Evolutionary conservation across 495 filamentous ascomycete species (phyloP).

Genomic region (Tuber borchii): DNA sequence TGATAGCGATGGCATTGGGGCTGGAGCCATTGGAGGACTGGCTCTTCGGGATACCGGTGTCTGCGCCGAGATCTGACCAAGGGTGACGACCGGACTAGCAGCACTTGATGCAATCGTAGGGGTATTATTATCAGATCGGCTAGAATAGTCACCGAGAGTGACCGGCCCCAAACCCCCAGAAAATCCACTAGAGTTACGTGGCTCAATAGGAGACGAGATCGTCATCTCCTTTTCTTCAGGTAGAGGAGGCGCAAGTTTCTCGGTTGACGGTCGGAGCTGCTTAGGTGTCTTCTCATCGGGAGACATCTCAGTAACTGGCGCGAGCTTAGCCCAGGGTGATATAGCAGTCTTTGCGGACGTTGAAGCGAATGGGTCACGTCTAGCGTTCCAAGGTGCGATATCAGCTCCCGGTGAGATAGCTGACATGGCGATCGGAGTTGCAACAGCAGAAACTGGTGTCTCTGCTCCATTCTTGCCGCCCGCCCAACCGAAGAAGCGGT

Average conservation of each 20-base stretch:
- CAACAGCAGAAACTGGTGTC: constrained; percentile 54
- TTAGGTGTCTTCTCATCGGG: constrained; percentile 54
- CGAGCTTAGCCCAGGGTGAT: constrained; percentile 65
- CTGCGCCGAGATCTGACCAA: constrained; percentile 4
- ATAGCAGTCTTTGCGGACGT: constrained; percentile 64
- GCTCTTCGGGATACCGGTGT: constrained; percentile 1
- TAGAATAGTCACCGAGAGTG: constrained; percentile 27
- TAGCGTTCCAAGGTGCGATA: constrained; percentile 34
- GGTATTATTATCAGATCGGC: constrained; percentile 20
- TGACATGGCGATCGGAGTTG: constrained; percentile 86
- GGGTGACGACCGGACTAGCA: constrained; percentile 16
- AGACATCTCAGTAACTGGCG: constrained; percentile 75
- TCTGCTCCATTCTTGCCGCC: constrained; percentile 72
- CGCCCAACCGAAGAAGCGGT: constrained; percentile 57
- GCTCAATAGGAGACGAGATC: constrained; percentile 39
- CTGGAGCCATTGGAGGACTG: constrained; percentile 27
- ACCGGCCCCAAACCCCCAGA: constrained; percentile 27
- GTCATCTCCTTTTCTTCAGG: constrained; percentile 28
- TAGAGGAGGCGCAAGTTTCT: constrained; percentile 18
- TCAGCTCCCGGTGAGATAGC: constrained; percentile 66
- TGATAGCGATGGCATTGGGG: constrained; percentile 45
- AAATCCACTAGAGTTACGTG: constrained; percentile 35
- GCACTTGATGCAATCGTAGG: constrained; percentile 19
- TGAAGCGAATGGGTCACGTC: constrained; percentile 36
- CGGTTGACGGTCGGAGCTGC: constrained; percentile 23